Evolutionary conservation across 495 filamentous ascomycete species (phyloP).

Genomic region (Pseudomonodictys pantanalensis): DNA sequence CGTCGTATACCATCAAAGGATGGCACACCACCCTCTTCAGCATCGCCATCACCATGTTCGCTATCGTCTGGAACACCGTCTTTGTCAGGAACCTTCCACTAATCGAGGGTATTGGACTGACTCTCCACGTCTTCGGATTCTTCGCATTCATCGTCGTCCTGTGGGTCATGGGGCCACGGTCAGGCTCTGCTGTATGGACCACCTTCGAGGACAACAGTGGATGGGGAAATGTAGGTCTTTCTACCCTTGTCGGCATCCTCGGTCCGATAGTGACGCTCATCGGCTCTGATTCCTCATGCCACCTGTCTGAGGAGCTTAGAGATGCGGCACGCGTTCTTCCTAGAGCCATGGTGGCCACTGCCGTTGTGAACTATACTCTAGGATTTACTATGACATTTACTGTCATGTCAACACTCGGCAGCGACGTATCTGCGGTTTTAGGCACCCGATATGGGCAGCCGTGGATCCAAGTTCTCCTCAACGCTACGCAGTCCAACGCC

Average conservation of each 20-base stretch:
- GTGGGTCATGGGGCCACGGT: not conserved
- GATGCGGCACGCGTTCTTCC: slow-evolving; percentile 26
- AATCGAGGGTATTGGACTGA: slow-evolving; percentile 56
- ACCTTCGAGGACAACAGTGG: slow-evolving; percentile 30
- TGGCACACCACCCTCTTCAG: slow-evolving; percentile 60
- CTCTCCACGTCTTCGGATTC: slow-evolving; percentile 60
- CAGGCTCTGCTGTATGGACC: slow-evolving; percentile 25
- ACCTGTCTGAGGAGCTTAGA: slow-evolving; percentile 30
- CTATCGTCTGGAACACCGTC: slow-evolving; percentile 57
- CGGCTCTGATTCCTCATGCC: slow-evolving; percentile 5
- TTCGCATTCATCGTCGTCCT: slow-evolving; percentile 48
- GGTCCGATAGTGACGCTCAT: slow-evolving; percentile 4
- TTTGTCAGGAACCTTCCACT: slow-evolving; percentile 53
- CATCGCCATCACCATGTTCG: slow-evolving; percentile 50
- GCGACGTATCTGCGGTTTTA: slow-evolving; percentile 1
- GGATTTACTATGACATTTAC: slow-evolving; percentile 32
- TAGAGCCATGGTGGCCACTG: slow-evolving; percentile 22
- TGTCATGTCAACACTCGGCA: slow-evolving; percentile 13
- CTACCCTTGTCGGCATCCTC: slow-evolving; percentile 4
- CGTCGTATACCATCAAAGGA: slow-evolving; percentile 45
- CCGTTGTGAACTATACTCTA: slow-evolving; percentile 19
- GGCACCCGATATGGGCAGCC: slow-evolving; percentile 1
- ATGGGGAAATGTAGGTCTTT: slow-evolving; percentile 31
- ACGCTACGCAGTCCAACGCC: not conserved
- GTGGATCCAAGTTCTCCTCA: slow-evolving; percentile 15